Evolutionary conservation across 2,329 filamentous ascomycete genomes (phyloP).

Genomic region (Cercospora sesami): DNA sequence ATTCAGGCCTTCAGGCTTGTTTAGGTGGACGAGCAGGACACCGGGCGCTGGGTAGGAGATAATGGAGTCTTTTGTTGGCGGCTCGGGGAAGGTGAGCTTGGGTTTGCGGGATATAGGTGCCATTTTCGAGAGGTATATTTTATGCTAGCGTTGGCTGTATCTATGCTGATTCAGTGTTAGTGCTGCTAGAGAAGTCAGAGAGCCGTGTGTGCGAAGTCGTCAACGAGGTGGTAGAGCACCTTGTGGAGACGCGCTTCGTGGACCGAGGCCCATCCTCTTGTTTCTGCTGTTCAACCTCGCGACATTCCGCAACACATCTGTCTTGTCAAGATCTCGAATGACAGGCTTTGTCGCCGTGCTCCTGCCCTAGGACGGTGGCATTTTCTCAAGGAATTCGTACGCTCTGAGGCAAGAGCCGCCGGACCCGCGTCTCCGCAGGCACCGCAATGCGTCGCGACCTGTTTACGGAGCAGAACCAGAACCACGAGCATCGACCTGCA

Average conservation of each 20-base stretch:
- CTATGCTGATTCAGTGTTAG: not conserved
- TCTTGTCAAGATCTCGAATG: not conserved
- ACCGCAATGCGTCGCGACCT: not conserved
- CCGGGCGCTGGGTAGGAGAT: constrained; percentile 38
- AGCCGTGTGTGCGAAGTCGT: not conserved
- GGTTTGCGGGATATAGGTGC: constrained; percentile 26
- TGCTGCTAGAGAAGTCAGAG: not conserved
- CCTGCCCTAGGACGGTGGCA: not conserved
- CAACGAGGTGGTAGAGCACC: not conserved
- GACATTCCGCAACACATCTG: not conserved
- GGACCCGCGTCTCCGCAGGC: not conserved
- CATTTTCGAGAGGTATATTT: constrained; percentile 8
- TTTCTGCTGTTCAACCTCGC: not conserved
- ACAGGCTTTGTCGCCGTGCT: not conserved
- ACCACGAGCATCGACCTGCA: not conserved
- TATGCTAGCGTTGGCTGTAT: too few relatives aligned
- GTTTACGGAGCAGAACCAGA: not conserved
- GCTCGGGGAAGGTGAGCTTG: constrained; percentile 28
- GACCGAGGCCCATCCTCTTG: not conserved
- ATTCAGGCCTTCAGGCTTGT: constrained; percentile 40
- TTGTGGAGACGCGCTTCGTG: not conserved
- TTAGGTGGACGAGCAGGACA: constrained; percentile 39
- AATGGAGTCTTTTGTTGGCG: constrained; percentile 30
- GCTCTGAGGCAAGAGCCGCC: not conserved
- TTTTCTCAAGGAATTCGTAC: too few relatives aligned